Conservation (phyloP, 352 stramenopile genomes). For the Globisporangium barbulae region DNA sequence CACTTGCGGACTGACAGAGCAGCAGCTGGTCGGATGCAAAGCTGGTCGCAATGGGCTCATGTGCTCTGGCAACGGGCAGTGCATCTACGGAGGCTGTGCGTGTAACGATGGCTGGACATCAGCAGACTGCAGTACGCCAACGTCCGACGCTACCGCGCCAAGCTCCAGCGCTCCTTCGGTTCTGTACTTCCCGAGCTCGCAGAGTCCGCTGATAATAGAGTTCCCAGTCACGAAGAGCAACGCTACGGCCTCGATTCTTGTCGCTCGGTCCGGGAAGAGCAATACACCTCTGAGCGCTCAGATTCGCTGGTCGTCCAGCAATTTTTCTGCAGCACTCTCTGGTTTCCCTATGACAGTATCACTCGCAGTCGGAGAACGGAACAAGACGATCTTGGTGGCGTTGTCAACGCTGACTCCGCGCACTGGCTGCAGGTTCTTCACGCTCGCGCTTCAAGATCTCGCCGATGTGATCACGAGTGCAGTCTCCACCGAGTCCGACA, state of each 20-base stretch:
- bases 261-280: constrained; percentile 29
- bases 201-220: constrained; percentile 21
- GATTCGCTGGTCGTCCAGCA: constrained; percentile 25
- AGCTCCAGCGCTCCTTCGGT: constrained; percentile 24
- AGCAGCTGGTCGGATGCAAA: constrained; percentile 30
- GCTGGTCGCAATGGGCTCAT: constrained; percentile 49
- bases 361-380: constrained; percentile 22
- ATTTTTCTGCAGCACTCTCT: constrained; percentile 26
- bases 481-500: constrained; percentile 30
- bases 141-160: background rate
- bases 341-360: constrained; percentile 18
- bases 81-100: constrained; percentile 45
- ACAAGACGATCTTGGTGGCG: constrained; percentile 23
- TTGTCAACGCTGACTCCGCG: constrained; percentile 26
- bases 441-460: constrained; percentile 28
- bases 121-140: constrained; percentile 37
- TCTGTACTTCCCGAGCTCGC: constrained; percentile 41
- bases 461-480: constrained; percentile 12
- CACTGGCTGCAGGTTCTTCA: constrained; percentile 35
- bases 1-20: constrained; percentile 28
- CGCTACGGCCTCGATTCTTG: constrained; percentile 23
- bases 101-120: constrained; percentile 41
- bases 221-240: constrained; percentile 10
- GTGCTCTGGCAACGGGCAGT: constrained; percentile 57
- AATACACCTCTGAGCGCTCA: constrained; percentile 19